phyloP scores from a whole-genome alignment of 2,329 filamentous ascomycete genomes.

The Neofusicoccum ribis region DNA sequence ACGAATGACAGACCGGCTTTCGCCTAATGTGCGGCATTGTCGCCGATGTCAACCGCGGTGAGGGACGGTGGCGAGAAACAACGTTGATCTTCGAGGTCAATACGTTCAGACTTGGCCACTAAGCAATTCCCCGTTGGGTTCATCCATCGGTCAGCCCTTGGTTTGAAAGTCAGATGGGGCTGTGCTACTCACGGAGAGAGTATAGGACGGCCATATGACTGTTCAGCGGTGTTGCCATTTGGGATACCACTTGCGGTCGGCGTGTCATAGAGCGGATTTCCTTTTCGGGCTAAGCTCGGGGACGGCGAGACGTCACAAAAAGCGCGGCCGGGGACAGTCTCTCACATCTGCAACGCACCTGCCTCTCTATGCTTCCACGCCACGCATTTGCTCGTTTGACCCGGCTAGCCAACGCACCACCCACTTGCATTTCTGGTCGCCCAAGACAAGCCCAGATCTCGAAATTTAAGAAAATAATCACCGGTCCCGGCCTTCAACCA shows the following conservation, averaged over 20 bases:
- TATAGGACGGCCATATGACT: background rate
- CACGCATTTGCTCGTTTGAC: background rate
- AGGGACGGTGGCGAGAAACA: too few species aligned
- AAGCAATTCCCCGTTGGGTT: too few species aligned
- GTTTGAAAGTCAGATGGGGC: too few species aligned
- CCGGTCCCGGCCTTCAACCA: background rate
- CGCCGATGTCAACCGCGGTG: too few species aligned
- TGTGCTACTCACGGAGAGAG: too few species aligned
- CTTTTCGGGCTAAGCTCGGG: constrained; percentile 14
- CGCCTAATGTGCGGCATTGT: background rate
- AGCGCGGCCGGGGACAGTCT: background rate
- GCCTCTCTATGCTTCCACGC: constrained; percentile 6
- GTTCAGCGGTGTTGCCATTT: background rate
- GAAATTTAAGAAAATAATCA: background rate
- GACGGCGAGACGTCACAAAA: constrained; percentile 7
- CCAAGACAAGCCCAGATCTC: background rate
- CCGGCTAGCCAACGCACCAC: background rate
- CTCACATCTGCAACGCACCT: background rate
- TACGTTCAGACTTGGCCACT: too few species aligned
- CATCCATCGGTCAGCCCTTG: too few species aligned
- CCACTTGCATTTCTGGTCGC: background rate
- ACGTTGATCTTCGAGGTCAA: too few species aligned
- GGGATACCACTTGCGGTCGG: background rate
- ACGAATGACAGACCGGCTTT: background rate
- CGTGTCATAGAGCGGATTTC: background rate